Evolutionary conservation across 2,329 filamentous ascomycete genomes (phyloP), one percentile per base, ranked within the genome.

Genomic region (Simplicillium aogashimaense): DNA sequence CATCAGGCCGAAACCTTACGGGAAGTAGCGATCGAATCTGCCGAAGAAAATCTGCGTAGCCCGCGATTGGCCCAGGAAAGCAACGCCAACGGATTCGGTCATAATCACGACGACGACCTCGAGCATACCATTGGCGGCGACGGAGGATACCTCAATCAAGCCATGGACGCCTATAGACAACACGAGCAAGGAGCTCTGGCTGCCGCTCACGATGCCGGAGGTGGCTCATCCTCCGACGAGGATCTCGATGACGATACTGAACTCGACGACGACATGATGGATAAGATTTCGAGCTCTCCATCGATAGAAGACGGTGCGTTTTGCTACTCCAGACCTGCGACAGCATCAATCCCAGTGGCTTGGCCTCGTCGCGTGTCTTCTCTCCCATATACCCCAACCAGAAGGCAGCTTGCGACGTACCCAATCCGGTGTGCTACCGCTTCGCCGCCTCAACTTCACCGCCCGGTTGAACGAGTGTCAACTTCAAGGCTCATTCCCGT

Each of bases 291-390:
- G 54, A 97, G 89, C 64, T 97, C 90, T 54, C 92, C 92, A 58
- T 97, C 90, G 53, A 98, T 98, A 64, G 88, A 94, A 72, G 90
- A 97, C 83, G 90, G 90, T 98, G 81, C 75, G 88, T 92, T 70
- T 67, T 64, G 62, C 65, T 57, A 29, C 32, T 18, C 29, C 25
- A 9, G 10, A 9, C 8, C 11, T n/a, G 29, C 37, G n/a, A 15
- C 56, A 38, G 48, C 52, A 50, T 44, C 50, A 45, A 54, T 61
- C 50, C 56, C 59, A 38, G 55, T 45, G 48, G 53, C 53, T 45
- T 67, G 64, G 67, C 67, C 66, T 42, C 59, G 56, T 49, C 64
- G 64, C 53, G 55, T 64, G 47, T 65, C 64, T 46, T 68, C 65
- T 48, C 57, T 67, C 38, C 57, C 53, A 46, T 53, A 41, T 50